Base-by-base conservation (phyloP, 306 rosid genomes). In the Betula pendula region DNA sequence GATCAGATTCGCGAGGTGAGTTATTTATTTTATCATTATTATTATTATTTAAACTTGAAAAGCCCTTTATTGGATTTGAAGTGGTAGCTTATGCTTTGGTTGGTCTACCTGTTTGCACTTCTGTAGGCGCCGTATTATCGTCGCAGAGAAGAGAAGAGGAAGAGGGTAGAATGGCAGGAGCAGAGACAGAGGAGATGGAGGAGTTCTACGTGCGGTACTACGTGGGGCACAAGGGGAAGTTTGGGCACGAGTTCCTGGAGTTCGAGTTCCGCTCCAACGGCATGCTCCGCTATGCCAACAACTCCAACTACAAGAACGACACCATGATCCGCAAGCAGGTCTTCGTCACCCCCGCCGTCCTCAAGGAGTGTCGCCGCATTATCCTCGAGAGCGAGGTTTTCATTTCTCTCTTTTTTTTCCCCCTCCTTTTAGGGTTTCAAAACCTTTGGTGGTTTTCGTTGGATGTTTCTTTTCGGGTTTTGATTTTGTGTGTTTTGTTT, bases 231-330 rank as follows among this genome's bases (percentile, higher is more conserved):
- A 95, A 95, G 72, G 99, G 98, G 0, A 92, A 95, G 83, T 95
- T 92, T 60, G 98, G 99, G 0, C 98, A 95, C 29, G 99, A 95
- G 80, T 95, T 95, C 79, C 70, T 93, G 87, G 99, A 95, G 87
- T 95, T 95, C 73, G 97, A 94, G 88, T 95, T 91, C 79, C 82
- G 94, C 47, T 92, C 96, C 1, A 96, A 90, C 49, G 99, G 99
- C 0, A 95, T 90, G 86, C 99, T 95, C 14, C 96, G 99, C 3
- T 95, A 95, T 51, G 99, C 99, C 47, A 95, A 95, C 84, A 95
- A 95, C 83, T 95, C 99, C 86, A 95, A 95, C 84, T 95, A 95
- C 97, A 95, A 95, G 78, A 95, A 95, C 89, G 98, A 95, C 76
- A 95, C 97, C 76, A 95, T 95, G 85, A 95, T 95, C 55, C 98